Evolutionary conservation across 2,329 filamentous ascomycete species (phyloP).

Genomic region (Talaromyces sp.): DNA sequence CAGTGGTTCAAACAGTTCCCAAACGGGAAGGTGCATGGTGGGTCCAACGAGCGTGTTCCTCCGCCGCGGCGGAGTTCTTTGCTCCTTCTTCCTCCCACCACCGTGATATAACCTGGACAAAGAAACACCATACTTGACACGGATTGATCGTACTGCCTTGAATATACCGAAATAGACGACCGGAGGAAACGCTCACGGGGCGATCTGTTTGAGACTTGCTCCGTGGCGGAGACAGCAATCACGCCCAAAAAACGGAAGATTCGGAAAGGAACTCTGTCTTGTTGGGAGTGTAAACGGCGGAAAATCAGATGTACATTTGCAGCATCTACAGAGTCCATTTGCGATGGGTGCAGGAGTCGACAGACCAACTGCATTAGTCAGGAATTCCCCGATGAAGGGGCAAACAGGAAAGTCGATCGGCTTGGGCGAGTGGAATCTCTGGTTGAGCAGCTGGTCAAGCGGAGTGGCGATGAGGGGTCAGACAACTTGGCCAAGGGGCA

Average conservation of each 20-base stretch:
- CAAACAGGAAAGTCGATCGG: not conserved
- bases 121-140: not conserved
- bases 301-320: conserved; percentile 12
- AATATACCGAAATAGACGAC: not conserved
- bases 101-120: not conserved
- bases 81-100: not conserved
- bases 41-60: not conserved
- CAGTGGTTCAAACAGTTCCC: not conserved
- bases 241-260: conserved; percentile 15
- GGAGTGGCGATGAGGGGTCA: not conserved
- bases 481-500: not conserved
- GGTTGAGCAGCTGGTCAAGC: not conserved
- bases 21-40: not conserved
- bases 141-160: not conserved
- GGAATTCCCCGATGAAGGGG: conserved; percentile 42
- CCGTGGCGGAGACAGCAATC: not conserved
- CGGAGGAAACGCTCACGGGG: not conserved
- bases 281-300: conserved; percentile 15
- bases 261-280: conserved; percentile 17
- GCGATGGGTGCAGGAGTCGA: conserved; percentile 21
- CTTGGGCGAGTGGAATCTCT: conserved; percentile 6
- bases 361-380: conserved; percentile 46
- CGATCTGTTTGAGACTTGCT: not conserved
- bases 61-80: conserved; percentile 10
- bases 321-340: conserved; percentile 11